Evolutionary conservation across 169 alveolate species (phyloP).

Genomic region (Plasmodium ovale): DNA sequence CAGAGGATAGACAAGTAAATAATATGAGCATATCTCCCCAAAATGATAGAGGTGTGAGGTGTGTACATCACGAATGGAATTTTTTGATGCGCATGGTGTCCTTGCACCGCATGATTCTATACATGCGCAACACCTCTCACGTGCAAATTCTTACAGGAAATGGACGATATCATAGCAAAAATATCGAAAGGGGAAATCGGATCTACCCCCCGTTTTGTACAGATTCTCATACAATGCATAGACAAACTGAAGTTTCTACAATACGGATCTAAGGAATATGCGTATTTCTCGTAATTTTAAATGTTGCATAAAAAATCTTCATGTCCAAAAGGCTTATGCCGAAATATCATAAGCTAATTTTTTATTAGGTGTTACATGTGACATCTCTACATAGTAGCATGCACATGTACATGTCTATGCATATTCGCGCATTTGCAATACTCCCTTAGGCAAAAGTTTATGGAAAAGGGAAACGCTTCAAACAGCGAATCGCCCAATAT

Average conservation of each 20-base stretch:
- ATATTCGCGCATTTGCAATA: neutral
- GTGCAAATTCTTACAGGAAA: neutral
- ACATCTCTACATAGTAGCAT: no score
- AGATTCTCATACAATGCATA: slow-evolving; percentile 13
- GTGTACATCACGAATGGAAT: neutral
- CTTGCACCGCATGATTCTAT: no score
- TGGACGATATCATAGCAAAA: slow-evolving; percentile 12
- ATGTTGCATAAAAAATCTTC: neutral
- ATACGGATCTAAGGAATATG: slow-evolving; percentile 46
- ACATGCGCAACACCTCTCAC: no score
- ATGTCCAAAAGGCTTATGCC: no score
- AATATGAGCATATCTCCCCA: neutral
- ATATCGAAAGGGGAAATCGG: neutral
- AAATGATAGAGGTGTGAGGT: neutral
- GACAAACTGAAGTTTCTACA: slow-evolving; percentile 52
- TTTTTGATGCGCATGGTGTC: no score
- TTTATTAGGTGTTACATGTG: no score
- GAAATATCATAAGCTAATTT: no score
- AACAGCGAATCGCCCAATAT: neutral
- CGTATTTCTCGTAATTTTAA: slow-evolving; percentile 19
- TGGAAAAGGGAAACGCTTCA: neutral
- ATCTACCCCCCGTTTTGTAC: neutral
- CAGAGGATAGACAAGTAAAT: neutral
- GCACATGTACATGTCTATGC: neutral
- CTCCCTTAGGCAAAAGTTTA: neutral